phyloP scores from a whole-genome alignment of 78 protist genomes.

The Fonticula alba region DNA sequence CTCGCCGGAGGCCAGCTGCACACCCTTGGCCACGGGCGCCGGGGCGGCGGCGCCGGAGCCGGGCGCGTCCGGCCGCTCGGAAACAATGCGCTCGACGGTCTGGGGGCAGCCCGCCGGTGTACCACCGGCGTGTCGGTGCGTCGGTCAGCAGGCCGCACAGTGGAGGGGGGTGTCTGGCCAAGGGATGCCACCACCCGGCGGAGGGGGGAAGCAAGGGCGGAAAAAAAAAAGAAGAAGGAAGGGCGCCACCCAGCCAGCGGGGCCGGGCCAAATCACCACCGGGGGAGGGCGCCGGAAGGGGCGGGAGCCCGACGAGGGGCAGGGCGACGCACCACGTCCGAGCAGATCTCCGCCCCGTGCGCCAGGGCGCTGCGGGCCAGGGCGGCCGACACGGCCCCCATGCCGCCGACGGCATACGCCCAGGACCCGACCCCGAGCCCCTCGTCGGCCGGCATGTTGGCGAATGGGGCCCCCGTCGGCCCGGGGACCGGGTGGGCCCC shows the following conservation, averaged over 20 bases:
- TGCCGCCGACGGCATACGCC: conserved; percentile 36
- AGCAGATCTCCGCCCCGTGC: conserved; percentile 11
- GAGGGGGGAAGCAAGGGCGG: too few relatives aligned
- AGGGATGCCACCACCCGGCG: too few relatives aligned
- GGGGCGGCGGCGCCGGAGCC: background rate
- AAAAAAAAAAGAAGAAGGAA: too few relatives aligned
- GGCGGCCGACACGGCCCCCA: conserved; percentile 23
- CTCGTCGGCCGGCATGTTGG: conserved; percentile 33
- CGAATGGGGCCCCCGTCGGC: conserved; percentile 24
- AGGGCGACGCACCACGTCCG: background rate
- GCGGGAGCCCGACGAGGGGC: too few relatives aligned
- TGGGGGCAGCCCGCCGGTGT: too few relatives aligned
- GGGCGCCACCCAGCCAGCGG: too few relatives aligned
- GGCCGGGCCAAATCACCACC: too few relatives aligned
- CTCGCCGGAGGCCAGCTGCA: background rate
- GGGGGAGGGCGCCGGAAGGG: too few relatives aligned
- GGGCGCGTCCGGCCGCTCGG: background rate
- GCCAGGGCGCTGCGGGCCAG: conserved; percentile 10
- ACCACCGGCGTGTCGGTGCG: too few relatives aligned
- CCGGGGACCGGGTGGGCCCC: conserved; percentile 16
- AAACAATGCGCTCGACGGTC: background rate
- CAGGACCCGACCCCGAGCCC: conserved; percentile 14
- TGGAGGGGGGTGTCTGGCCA: too few relatives aligned
- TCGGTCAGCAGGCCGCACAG: too few relatives aligned
- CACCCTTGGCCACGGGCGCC: background rate